Conservation (phyloP, 106 monocot genomes). For the Allium sativum region DNA sequence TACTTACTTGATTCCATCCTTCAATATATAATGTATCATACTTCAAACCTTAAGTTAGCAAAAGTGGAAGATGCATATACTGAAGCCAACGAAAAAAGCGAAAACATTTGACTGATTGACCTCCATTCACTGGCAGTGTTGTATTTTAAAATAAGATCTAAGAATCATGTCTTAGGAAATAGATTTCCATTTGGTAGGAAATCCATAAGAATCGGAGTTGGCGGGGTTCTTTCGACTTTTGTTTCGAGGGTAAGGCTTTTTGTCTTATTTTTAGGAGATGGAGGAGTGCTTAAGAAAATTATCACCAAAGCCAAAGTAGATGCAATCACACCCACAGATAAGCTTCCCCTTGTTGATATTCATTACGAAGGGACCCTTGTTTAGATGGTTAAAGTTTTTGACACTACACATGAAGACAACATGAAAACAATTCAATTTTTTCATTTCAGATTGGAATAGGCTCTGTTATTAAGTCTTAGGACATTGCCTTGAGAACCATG, state of each 20-base stretch:
- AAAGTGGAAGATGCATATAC: too few relatives aligned
- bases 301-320: slow-evolving; percentile 61
- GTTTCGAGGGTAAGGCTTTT: too few relatives aligned
- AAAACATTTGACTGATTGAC: too few relatives aligned
- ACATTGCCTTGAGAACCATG: slow-evolving; percentile 90
- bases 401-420: slow-evolving; percentile 93
- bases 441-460: slow-evolving; percentile 83
- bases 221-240: too few relatives aligned
- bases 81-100: too few relatives aligned
- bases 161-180: slow-evolving; percentile 45
- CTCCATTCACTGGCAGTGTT: too few relatives aligned
- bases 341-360: slow-evolving; percentile 78
- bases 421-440: slow-evolving; percentile 81
- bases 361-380: slow-evolving; percentile 90
- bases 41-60: too few relatives aligned
- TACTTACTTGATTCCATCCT: too few relatives aligned
- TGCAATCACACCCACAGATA: slow-evolving; percentile 62
- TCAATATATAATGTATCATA: too few relatives aligned
- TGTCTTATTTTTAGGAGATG: too few relatives aligned
- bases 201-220: too few relatives aligned
- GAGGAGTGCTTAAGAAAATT: slow-evolving; percentile 66
- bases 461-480: slow-evolving; percentile 87
- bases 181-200: too few relatives aligned
- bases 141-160: not conserved
- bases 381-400: slow-evolving; percentile 85